Evolutionary conservation across 129 eudicot species (phyloP), one percentile per base, ranked within the genome.

Genomic region (Silybum marianum): DNA sequence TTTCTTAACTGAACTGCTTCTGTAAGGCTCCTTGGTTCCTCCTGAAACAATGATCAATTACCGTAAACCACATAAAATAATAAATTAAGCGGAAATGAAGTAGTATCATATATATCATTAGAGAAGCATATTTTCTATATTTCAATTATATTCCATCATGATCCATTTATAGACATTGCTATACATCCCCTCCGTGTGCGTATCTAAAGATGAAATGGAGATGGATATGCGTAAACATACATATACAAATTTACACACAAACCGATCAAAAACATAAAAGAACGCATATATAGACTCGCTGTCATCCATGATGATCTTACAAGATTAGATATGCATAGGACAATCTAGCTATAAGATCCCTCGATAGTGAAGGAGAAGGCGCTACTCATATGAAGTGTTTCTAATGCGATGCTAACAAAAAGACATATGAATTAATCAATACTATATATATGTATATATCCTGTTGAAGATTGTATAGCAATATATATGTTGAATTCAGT

Each of bases 11-110:
- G 72, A 13, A 73, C n/a, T 32, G 58, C 62, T 81, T 39, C 67
- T 83, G 82, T 32, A 69, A 34, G 65, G 23, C 38, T 83, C 78
- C 71, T 76, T 71, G 14, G 78, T 30, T 48, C 48, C 32, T 63
- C 72, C 71, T 79, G 26, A 32, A 74, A n/a, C 16, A 54, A 71
- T n/a, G 66, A 58, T 42, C 48, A 80, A 54, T 54, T 51, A 19
- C 39, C 24, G 16, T 38, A 30, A 36, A 77, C 8, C 23, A 28
- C 70, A 10, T 32, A 54, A 54, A 30, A 48, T 30, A 3, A 24
- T 28, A 75, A 58, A 26, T 7, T 7, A 63, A 63, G 69, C 10
- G 25, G 68, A 62, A 19, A 19, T 63, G 21, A 34, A 22, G 69
- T 65, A 8, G 28, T 10, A 65, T 23, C 26, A 32, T 32, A 25